These are phyloP conservation scores for Prinsepia uniflora DNA, from an alignment of 306 rosid species.

Conservation along the genomic window DNA sequence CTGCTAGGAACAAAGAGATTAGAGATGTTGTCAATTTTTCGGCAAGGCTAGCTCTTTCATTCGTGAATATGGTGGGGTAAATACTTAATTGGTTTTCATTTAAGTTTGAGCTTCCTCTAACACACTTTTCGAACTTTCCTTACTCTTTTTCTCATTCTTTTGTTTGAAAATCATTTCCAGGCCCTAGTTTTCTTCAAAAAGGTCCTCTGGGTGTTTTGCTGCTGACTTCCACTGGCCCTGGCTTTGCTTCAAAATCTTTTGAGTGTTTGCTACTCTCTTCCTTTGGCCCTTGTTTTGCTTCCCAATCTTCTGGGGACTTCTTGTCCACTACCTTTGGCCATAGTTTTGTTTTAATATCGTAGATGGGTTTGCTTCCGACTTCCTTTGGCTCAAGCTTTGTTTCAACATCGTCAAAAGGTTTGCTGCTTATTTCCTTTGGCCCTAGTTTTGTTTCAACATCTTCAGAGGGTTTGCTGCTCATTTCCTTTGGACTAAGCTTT, in stretches of 20 bases:
- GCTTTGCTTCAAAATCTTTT: neutral
- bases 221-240: neutral
- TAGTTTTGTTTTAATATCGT: neutral
- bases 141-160: neutral
- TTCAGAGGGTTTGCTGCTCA: neutral
- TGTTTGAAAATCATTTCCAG: no score
- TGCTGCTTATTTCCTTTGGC: neutral
- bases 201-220: neutral
- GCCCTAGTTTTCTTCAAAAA: no score
- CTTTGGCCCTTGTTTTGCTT: neutral
- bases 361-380: neutral
- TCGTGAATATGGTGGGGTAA: neutral
- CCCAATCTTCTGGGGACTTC: neutral
- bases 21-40: neutral
- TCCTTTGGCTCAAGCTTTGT: neutral
- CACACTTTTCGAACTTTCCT: neutral
- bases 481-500: neutral
- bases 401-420: neutral
- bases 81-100: neutral
- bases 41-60: neutral
- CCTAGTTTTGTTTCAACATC: neutral
- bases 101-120: neutral
- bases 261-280: neutral
- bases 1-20: neutral
- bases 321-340: neutral